A percentile compares a stretch with the other conserved stretches of the same genome.
These are phyloP conservation scores for Fistulinella cinereoalba DNA, from an alignment of 1,284 basidiomycete species.

Conservation along the genomic window DNA sequence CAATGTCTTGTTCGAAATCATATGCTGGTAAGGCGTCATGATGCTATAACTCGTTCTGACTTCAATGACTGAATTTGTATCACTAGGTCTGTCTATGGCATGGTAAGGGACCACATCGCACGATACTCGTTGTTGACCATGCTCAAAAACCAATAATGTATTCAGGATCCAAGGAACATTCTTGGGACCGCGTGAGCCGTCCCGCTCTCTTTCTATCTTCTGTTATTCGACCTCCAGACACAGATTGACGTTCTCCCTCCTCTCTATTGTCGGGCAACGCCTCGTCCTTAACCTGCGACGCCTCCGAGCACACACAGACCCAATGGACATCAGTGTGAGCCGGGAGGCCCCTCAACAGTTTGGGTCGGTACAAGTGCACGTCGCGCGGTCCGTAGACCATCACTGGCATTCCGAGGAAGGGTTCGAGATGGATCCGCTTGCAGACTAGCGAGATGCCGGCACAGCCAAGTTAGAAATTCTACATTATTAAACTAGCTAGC, in stretches of 20 bases:
- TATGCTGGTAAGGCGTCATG: constrained; percentile 18
- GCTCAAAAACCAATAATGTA: not conserved
- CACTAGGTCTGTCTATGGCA: constrained; percentile 10
- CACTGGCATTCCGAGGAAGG: no score
- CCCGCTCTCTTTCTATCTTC: not conserved
- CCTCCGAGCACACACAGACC: not conserved
- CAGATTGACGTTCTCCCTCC: constrained; percentile 14
- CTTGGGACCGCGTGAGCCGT: constrained; percentile 10
- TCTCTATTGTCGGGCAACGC: constrained; percentile 23
- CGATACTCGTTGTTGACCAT: no score
- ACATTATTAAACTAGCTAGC: no score
- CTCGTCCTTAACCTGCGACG: constrained; percentile 26
- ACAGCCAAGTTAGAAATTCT: no score
- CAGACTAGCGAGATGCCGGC: no score
- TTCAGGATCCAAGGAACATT: constrained; percentile 20
- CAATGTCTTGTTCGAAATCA: constrained; percentile 10
- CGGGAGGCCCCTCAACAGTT: constrained; percentile 19
- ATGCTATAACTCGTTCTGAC: no score
- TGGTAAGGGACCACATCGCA: no score
- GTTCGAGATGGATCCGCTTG: not conserved
- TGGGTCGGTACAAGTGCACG: constrained; percentile 2
- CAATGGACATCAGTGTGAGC: constrained; percentile 4
- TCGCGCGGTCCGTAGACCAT: not conserved
- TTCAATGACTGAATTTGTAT: no score
- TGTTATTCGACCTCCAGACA: not conserved